Evolutionary conservation across 805 yeast genomes (phyloP), one percentile per base, ranked within the genome.

Genomic region (Saccharomycopsis fibuligera): DNA sequence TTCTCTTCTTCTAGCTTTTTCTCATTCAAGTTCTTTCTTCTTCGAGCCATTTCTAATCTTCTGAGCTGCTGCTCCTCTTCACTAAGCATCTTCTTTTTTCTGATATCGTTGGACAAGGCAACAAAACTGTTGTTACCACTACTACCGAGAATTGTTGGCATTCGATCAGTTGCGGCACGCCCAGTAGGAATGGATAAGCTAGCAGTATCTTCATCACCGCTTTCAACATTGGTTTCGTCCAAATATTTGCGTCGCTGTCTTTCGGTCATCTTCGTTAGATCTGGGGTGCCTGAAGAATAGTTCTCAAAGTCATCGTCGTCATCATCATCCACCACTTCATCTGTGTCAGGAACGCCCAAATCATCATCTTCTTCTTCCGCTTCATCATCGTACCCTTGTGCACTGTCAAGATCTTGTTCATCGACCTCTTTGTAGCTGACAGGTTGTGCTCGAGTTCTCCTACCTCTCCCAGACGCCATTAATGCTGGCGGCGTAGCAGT

Each of bases 1-100:
- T 93, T 93, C 64, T 93, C 98, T 63, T 87, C 96, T 60, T 90
- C 97, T 36, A 87, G 67, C 55, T 83, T 79, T 66, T 83, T 83
- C 58, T 83, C 89, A 56, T 83, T 81, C 58, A 88, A 75, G 61
- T 91, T 90, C 63, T 85, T 86, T 56, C 99, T 74, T 63, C 89
- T 79, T 58, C 98, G 75, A 0, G 96, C 91, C 58, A 79, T 81
- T 62, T 91, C 99, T 1, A 95, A 86, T 54, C 89, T 80, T 40
- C 89, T 75, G 50, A 87, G 64, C 41, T 85, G 86, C 35, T 81
- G 74, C 65, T 90, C 95, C 62, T 91, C 96, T 50, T 83, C 96
- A 0, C 95, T 81, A 47, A 86, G 73, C 31, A 73, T 72, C 53
- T 75, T 76, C 61, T 78, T 79, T 52, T 73, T 71, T 36, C 63